Conservation (phyloP, 129 eudicot genomes). For the Centrapalus pauciflorus region DNA sequence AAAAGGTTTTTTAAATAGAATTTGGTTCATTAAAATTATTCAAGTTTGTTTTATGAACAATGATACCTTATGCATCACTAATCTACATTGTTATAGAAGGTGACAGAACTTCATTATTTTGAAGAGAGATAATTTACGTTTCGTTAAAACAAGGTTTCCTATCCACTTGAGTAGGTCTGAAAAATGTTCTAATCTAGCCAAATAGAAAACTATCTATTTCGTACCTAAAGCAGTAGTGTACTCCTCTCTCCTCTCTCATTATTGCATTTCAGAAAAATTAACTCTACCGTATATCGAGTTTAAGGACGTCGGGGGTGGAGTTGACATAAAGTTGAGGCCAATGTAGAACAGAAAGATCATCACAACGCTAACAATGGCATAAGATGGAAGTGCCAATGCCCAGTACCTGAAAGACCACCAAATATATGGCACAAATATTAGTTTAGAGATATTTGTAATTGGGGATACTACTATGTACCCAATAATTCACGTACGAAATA, state of each 20-base stretch:
- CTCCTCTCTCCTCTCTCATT: no score
- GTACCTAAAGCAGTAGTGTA: no score
- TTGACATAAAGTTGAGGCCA: constrained; percentile 81
- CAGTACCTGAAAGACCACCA: constrained; percentile 63
- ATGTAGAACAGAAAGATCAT: constrained; percentile 54
- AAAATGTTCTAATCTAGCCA: background rate
- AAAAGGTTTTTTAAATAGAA: background rate
- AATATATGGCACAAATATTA: background rate
- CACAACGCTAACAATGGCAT: constrained; percentile 58
- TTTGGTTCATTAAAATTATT: background rate
- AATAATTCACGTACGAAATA: no score
- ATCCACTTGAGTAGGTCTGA: background rate
- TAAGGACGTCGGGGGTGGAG: constrained; percentile 82
- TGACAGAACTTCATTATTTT: background rate
- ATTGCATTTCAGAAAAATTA: background rate
- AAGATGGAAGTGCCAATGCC: constrained; percentile 86
- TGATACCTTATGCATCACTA: no score
- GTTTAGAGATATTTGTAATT: no score
- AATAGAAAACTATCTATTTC: no score
- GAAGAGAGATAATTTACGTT: background rate
- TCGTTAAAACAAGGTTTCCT: background rate
- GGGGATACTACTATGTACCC: no score
- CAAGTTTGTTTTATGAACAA: background rate
- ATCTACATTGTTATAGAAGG: no score
- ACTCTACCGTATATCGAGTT: constrained; percentile 59